Conservation (phyloP, 192 early-diverging fungal genomes). For the Borealophlyctis nickersoniae region DNA sequence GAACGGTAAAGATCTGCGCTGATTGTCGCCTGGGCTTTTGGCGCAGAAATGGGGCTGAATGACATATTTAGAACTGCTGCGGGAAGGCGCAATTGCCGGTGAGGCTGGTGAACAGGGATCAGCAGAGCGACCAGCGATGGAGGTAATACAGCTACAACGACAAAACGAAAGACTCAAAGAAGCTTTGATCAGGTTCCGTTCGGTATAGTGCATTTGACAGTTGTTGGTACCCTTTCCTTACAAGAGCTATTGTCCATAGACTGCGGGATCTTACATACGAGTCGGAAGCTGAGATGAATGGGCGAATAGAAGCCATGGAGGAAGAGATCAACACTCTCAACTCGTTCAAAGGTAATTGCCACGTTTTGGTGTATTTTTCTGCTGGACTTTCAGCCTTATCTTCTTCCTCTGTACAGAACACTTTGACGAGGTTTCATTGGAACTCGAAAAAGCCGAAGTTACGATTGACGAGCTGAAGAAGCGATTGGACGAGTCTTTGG, state of each 20-base stretch:
- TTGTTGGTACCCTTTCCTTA: neutral
- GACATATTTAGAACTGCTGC: constrained; percentile 9
- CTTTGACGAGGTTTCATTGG: constrained; percentile 51
- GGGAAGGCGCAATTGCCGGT: constrained; percentile 6
- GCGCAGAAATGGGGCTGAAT: neutral
- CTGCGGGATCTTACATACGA: constrained; percentile 77
- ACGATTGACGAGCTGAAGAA: constrained; percentile 81
- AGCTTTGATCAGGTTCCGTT: constrained; percentile 76
- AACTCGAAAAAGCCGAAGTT: constrained; percentile 60
- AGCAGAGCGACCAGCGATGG: constrained; percentile 42
- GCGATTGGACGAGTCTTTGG: constrained; percentile 75
- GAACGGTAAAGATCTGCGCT: constrained; percentile 28
- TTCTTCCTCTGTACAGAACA: constrained; percentile 26
- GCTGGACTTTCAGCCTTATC: too few relatives aligned
- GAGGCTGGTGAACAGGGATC: constrained; percentile 8
- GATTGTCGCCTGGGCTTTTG: neutral
- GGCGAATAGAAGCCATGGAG: constrained; percentile 66
- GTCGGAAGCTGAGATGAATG: constrained; percentile 63
- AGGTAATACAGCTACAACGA: constrained; percentile 64
- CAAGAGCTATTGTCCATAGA: too few relatives aligned
- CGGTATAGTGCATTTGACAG: too few relatives aligned
- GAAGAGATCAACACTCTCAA: constrained; percentile 59
- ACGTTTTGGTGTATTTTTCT: too few relatives aligned
- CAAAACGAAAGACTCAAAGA: constrained; percentile 89
- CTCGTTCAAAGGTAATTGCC: constrained; percentile 58